Conservation (phyloP, 208 protist species). For the Trypanosoma caninum region DNA sequence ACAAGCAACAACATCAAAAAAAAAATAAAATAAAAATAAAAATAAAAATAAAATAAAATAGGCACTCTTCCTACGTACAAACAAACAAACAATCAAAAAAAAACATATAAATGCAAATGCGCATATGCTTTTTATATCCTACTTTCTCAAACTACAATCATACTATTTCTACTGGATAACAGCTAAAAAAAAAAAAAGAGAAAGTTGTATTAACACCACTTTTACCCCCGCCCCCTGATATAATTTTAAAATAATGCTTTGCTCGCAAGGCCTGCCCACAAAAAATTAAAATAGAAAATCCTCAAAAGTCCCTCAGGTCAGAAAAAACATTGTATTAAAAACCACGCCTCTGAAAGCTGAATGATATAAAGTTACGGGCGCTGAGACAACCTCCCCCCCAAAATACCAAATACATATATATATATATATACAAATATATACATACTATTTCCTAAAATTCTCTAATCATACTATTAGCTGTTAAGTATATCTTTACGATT, state of each 20-base stretch:
- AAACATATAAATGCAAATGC: background rate
- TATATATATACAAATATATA: background rate
- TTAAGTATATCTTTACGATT: background rate
- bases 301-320: too few species aligned
- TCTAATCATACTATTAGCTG: background rate
- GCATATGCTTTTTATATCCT: background rate
- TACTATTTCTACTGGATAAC: too few species aligned
- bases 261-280: too few species aligned
- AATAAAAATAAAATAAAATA: background rate
- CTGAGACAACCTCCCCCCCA: too few species aligned
- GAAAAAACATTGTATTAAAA: too few species aligned
- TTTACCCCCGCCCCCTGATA: too few species aligned
- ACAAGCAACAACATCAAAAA: background rate
- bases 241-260: too few species aligned
- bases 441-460: background rate
- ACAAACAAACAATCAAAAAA: background rate
- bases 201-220: too few species aligned
- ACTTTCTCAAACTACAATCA: background rate
- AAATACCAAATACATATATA: conserved; percentile 16
- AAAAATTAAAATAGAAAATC: too few species aligned
- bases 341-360: too few species aligned
- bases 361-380: too few species aligned
- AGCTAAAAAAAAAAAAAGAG: background rate
- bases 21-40: background rate
- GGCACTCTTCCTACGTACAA: background rate